A percentile compares a stretch with the other conserved stretches of the same genome.
Evolutionary conservation across 495 filamentous ascomycete genomes (phyloP).

Genomic region (Elaphomyces granulatus): DNA sequence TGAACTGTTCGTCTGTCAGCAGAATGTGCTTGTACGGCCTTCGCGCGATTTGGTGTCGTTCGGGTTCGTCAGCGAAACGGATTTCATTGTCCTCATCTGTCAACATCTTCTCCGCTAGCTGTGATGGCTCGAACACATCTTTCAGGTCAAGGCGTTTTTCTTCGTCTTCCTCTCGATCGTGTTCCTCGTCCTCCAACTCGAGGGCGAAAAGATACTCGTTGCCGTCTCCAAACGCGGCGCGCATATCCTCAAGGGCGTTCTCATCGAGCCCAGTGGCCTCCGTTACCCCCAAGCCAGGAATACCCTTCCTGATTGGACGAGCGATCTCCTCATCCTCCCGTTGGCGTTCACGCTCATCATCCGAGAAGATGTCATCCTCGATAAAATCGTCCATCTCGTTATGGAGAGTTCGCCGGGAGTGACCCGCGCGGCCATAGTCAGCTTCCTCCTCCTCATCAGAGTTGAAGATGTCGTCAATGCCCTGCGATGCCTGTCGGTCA

Average conservation of each 20-base stretch:
- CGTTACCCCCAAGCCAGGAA: conserved; percentile 40
- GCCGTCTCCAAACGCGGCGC: conserved; percentile 85
- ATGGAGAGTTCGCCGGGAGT: conserved; percentile 35
- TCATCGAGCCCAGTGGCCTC: conserved; percentile 72
- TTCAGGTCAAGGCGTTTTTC: conserved; percentile 77
- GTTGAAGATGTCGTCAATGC: conserved; percentile 73
- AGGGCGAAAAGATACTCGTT: conserved; percentile 91
- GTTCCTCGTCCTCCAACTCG: conserved; percentile 56
- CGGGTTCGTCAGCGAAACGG: conserved; percentile 71
- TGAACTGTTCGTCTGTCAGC: conserved; percentile 64
- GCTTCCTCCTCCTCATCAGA: conserved; percentile 82
- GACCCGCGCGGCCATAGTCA: conserved; percentile 42
- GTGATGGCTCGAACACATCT: conserved; percentile 93
- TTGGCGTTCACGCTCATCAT: conserved; percentile 62
- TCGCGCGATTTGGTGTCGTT: conserved; percentile 84
- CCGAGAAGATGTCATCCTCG: conserved; percentile 84
- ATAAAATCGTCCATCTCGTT: conserved; percentile 97
- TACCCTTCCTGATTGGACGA: conserved; percentile 49
- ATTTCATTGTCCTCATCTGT: conserved; percentile 92
- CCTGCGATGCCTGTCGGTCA: conserved; percentile 43
- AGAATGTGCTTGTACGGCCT: conserved; percentile 69
- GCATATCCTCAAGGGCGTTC: conserved; percentile 86
- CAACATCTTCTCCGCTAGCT: conserved; percentile 81
- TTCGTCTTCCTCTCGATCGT: conserved; percentile 52
- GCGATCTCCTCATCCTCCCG: conserved; percentile 82